Conservation (phyloP, 2,329 filamentous ascomycete species). For the Orbilia ellipsospora region DNA sequence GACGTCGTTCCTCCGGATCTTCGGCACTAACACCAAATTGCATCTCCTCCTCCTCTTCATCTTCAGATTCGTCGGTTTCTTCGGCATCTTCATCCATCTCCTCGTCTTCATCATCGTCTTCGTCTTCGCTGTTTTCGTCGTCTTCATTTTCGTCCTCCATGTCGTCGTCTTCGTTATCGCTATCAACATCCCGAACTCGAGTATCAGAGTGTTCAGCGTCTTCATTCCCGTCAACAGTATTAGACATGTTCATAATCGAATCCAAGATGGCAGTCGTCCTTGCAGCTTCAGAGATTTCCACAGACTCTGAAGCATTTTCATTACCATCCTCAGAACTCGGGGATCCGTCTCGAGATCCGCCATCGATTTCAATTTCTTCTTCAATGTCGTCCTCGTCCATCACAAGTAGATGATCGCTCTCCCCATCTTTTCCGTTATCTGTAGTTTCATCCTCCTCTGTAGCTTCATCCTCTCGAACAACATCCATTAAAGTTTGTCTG, state of each 20-base stretch:
- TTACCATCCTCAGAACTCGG: conserved; percentile 1
- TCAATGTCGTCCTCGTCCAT: conserved; percentile 54
- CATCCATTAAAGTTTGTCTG: conserved; percentile 56
- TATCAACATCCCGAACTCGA: neutral
- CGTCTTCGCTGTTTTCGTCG: conserved; percentile 56
- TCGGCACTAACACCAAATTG: conserved; percentile 45
- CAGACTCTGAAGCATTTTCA: conserved; percentile 1
- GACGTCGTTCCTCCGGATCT: conserved; percentile 38
- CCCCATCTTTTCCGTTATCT: conserved; percentile 57
- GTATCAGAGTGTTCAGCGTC: conserved; percentile 2
- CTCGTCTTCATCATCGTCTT: conserved; percentile 57
- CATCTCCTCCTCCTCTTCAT: conserved; percentile 53
- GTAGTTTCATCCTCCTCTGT: conserved; percentile 23
- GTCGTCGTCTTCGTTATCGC: conserved; percentile 11
- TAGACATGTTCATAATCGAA: conserved; percentile 40
- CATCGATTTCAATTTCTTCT: conserved; percentile 42
- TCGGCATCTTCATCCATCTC: conserved; percentile 59
- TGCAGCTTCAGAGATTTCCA: conserved; percentile 10
- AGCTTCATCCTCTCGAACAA: conserved; percentile 39
- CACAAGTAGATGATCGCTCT: conserved; percentile 58
- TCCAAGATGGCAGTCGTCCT: conserved; percentile 31
- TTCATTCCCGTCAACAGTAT: conserved; percentile 9
- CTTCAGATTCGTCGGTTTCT: conserved; percentile 60
- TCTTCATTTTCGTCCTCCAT: conserved; percentile 21
- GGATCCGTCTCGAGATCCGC: conserved; percentile 1